Base-by-base conservation (phyloP, 1,139 yeast genomes). In the Kodamaea sp. region DNA sequence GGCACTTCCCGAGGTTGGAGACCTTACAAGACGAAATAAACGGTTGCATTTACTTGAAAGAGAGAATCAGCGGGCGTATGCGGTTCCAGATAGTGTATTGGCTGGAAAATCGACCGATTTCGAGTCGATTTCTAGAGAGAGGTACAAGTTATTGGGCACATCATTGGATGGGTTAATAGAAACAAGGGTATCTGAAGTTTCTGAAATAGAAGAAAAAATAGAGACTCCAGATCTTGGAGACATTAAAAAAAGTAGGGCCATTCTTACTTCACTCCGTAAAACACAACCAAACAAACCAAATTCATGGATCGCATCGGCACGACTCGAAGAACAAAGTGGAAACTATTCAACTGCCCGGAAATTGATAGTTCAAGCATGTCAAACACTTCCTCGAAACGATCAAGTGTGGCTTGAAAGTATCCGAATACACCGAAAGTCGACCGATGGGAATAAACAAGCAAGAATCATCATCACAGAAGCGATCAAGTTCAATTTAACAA, bases 281-380 rank as follows among this genome's bases (percentile, higher is more conserved):
- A 67, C 89, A 0, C 84, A 86, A 50, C 96, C 97, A 0, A 62
- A 67, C 33, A 83, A 81, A 42, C 75, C 95, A 0, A 76, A 78
- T 36, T 87, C 88, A 8, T 92, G 97, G 96, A 85, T 92, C 24
- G 88, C 95, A 0, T 78, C 90, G 29, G 95, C 96, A 0, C 63
- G 89, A 35, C 58, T 89, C 8, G 97, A 92, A 55, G 84, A 80
- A 45, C 76, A 74, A 37, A 84, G 82, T 1, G 70, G 71, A 31
- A 79, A 79, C 39, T 67, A 67, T 42, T 64, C 63, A 5, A 62
- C 63, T 23, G 97, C 98, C 0, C 73, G 75, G 43, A 62, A 63
- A 28, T 49, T 84, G 8, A 81, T 89, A 5, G 70, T 69, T 24
- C 79, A 86, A 53, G 98, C 95, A 2, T 86, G 96, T 55, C 68